Evolutionary conservation across 2,329 filamentous ascomycete species (phyloP).

Genomic region (Hypoxylon sp.): DNA sequence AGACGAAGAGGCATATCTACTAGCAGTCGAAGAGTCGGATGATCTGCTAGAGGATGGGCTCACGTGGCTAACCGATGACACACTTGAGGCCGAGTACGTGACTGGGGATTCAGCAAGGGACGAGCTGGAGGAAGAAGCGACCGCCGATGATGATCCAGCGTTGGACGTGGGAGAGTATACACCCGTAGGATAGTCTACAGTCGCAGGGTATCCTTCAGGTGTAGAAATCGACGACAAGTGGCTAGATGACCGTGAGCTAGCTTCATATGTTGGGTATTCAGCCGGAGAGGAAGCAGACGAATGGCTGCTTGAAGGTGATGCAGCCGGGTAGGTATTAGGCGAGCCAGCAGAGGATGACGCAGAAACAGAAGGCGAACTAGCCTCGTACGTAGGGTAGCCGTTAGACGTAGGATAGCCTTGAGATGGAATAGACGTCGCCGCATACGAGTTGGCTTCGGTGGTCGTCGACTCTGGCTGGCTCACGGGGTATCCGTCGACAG

Average conservation of each 20-base stretch:
- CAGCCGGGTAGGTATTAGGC: slow-evolving; percentile 10
- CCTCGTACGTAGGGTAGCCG: slow-evolving; percentile 17
- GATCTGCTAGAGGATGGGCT: slow-evolving; percentile 6
- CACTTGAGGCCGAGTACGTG: slow-evolving; percentile 14
- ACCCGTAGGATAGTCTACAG: no score
- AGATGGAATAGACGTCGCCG: slow-evolving; percentile 1
- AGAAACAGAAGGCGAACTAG: slow-evolving; percentile 12
- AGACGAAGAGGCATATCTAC: background rate
- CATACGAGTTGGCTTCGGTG: slow-evolving; percentile 9
- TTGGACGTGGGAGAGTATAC: no score
- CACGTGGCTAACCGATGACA: slow-evolving; percentile 6
- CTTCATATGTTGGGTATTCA: slow-evolving; percentile 18
- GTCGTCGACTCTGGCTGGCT: slow-evolving; percentile 11
- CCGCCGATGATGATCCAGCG: slow-evolving; percentile 8
- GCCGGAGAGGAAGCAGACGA: slow-evolving; percentile 17
- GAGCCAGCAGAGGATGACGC: slow-evolving; percentile 1
- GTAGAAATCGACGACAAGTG: slow-evolving; percentile 1
- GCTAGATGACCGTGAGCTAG: slow-evolving; percentile 11
- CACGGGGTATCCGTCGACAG: slow-evolving; percentile 19
- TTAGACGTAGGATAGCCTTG: slow-evolving; percentile 6
- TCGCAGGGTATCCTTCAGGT: slow-evolving; percentile 3
- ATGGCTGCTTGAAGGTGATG: slow-evolving; percentile 12
- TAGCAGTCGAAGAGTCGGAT: slow-evolving; percentile 7
- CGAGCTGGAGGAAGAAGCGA: slow-evolving; percentile 9
- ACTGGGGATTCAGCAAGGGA: slow-evolving; percentile 6